Conservation (phyloP, 352 stramenopile genomes). For the Pythium pyrilobum region DNA sequence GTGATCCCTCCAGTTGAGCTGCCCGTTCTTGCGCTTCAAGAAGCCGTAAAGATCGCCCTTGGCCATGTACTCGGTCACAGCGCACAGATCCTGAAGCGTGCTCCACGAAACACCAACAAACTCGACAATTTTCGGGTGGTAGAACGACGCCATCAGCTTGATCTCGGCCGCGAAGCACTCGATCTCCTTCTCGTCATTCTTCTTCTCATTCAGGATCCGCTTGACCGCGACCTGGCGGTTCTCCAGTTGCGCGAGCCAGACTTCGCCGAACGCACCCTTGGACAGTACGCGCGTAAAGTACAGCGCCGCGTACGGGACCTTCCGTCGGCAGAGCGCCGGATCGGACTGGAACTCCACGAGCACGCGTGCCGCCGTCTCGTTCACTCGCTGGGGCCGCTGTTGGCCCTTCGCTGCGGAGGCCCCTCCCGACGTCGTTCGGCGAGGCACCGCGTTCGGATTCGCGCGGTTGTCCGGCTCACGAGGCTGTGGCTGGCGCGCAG, state of each 20-base stretch:
- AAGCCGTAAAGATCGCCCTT: constrained; percentile 69
- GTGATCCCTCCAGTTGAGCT: constrained; percentile 67
- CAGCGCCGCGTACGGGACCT: constrained; percentile 64
- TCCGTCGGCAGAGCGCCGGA: constrained; percentile 36
- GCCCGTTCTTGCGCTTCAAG: constrained; percentile 54
- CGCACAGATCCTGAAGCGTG: constrained; percentile 8
- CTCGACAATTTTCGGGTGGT: constrained; percentile 11
- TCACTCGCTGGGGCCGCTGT: constrained; percentile 9
- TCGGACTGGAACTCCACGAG: constrained; percentile 66
- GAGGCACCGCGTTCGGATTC: constrained; percentile 6
- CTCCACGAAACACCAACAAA: constrained; percentile 12
- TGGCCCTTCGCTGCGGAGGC: constrained; percentile 2
- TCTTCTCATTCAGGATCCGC: constrained; percentile 73
- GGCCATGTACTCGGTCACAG: constrained; percentile 61
- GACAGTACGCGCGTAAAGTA: constrained; percentile 78
- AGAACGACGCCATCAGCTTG: constrained; percentile 10
- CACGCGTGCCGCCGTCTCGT: constrained; percentile 43
- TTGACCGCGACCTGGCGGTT: constrained; percentile 76
- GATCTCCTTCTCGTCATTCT: constrained; percentile 77
- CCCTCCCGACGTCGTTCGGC: constrained; percentile 3
- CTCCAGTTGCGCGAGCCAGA: constrained; percentile 78
- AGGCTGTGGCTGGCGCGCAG: neutral
- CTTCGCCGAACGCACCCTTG: constrained; percentile 76
- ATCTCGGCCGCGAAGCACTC: constrained; percentile 52
- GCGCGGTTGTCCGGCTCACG: neutral